Base-by-base conservation (phyloP, 176 grass and related monocot genomes). In the Oropetium thomaeum region DNA sequence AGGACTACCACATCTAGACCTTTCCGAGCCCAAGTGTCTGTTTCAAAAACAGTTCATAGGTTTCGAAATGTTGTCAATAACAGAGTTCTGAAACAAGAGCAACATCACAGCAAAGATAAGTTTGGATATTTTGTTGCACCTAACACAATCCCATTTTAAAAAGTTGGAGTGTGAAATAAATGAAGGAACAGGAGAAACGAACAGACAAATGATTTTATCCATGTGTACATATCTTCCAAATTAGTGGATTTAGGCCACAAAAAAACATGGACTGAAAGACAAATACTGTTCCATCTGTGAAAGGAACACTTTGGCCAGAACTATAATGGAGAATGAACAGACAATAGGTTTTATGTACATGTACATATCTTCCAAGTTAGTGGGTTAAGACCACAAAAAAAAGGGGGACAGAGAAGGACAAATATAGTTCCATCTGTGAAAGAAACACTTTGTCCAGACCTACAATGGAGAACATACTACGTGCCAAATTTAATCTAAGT, bases 221-320 rank as follows among this genome's bases (percentile, higher is more conserved):
- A 38, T 38, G 35, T 38, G 35, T 38, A 38, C 35, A 38, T 38
- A 38, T 38, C 35, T 43, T 78, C 44, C 17, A 77, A 68, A 70
- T 77, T 70, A 8, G 28, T 54, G 44, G 58, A 77, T 42, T 3
- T 28, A 78, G 20, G 2, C 55, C 25, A 70, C 22, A 43, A 13
- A 23, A 8, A 31, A 54, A 40, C 31, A 27, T 16, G 40, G 30
- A 9, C 20, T 19, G 19, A 62, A 63, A 15, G 58, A 60, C 20
- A 87, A 57, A 65, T 54, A 41, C 2, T 29, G 13, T 65, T 64
- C 65, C 78, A 81, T 58, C 17, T 82, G 3, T 31, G 73, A 82
- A 75, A 67, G 62, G 19, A 59, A 48, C 65, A 75, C 31, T 70
- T 77, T 40, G 57, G 69, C 64, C 35, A 53, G 40, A 75, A 53